Conservation (phyloP, 441 rosid genomes). For the Rhodomyrtus psidioides region DNA sequence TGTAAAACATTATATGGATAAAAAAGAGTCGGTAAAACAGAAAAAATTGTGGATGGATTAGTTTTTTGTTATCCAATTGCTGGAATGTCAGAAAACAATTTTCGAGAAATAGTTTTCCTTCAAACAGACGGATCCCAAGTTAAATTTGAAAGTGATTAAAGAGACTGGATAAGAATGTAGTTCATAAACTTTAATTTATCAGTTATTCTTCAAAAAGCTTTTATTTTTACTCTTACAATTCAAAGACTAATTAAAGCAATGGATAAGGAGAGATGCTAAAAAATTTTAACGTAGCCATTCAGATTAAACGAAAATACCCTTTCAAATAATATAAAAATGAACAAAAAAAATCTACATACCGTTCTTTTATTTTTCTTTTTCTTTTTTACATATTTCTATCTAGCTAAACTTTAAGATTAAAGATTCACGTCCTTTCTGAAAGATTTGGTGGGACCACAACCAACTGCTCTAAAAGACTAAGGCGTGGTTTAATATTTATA, state of each 20-base stretch:
- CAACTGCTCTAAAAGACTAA: too few relatives aligned
- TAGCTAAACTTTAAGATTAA: not conserved
- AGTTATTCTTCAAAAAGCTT: not conserved
- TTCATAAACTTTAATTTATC: not conserved
- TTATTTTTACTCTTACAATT: not conserved
- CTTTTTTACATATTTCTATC: not conserved
- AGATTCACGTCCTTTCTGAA: not conserved
- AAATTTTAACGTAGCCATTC: not conserved
- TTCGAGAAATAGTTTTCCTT: too few relatives aligned
- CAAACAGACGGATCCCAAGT: not conserved
- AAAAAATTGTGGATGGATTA: too few relatives aligned
- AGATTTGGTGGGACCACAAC: too few relatives aligned
- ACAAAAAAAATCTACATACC: not conserved
- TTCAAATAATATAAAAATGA: not conserved
- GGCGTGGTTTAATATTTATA: too few relatives aligned
- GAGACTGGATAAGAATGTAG: not conserved
- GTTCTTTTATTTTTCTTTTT: not conserved
- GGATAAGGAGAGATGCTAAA: not conserved
- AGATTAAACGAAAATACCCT: not conserved
- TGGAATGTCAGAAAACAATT: too few relatives aligned
- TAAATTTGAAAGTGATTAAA: not conserved
- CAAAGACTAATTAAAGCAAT: not conserved
- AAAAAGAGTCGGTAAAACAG: too few relatives aligned
- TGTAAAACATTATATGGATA: too few relatives aligned
- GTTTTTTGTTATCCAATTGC: too few relatives aligned